Percentiles rank a stretch among this genome's conserved stretches.
These are phyloP conservation scores for Penicillium corylophilum DNA, from an alignment of 2,329 filamentous ascomycete species.

Conservation along the genomic window DNA sequence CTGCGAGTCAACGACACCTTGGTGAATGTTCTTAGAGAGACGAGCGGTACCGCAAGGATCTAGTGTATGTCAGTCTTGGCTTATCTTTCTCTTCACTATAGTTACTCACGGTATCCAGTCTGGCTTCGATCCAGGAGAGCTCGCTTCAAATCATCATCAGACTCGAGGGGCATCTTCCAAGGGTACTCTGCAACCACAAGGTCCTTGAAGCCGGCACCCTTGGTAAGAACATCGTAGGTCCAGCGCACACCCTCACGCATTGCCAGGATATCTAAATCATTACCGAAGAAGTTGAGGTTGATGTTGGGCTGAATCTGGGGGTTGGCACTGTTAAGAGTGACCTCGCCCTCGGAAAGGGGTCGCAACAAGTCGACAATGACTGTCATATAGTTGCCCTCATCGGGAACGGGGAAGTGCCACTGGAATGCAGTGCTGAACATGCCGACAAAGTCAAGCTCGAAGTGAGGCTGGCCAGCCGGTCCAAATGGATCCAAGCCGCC, in stretches of 20 bases:
- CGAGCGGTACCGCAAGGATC: neutral
- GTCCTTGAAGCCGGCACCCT: neutral
- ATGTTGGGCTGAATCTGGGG: neutral
- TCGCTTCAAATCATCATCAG: neutral
- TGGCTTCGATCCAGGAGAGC: neutral
- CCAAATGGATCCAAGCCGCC: neutral
- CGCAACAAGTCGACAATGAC: neutral
- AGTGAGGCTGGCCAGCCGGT: neutral
- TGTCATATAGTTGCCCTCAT: neutral
- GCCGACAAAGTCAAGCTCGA: neutral
- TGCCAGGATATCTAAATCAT: neutral
- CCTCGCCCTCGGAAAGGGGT: neutral
- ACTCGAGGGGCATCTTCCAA: neutral
- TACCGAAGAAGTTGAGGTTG: neutral
- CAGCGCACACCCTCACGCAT: neutral
- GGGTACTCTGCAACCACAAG: neutral
- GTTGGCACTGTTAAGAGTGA: neutral
- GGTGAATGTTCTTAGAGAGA: neutral
- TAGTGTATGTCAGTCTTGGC: neutral
- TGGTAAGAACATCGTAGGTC: neutral
- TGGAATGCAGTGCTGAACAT: neutral
- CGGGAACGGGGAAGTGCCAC: neutral
- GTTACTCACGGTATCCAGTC: neutral
- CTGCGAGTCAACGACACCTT: neutral
- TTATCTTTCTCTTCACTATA: neutral